Base-by-base conservation (phyloP, 2,329 filamentous ascomycete genomes). In the Venturia aucupariae region DNA sequence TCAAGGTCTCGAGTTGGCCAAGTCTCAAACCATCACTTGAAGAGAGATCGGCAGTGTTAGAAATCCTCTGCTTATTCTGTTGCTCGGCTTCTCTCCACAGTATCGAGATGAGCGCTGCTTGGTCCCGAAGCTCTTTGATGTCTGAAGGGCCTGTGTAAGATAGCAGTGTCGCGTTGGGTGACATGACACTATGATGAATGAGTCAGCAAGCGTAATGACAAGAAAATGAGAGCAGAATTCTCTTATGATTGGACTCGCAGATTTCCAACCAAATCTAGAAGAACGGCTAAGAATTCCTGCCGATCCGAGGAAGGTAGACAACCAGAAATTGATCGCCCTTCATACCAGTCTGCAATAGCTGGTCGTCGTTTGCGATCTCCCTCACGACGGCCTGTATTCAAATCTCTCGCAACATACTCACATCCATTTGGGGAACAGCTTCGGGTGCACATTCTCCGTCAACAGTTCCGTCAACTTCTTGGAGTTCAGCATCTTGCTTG, bases 111-210 rank as follows among this genome's bases (percentile, higher is more conserved):
- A 80, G 70, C 7, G 80, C 78, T 27, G 78, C 79, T 68, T 80
- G 78, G 64, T 79, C 79, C 48, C 80, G 77, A 39, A 81, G 72
- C 66, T 79, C 76, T 66, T 77, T 77, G 69, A 79, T 78, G 67
- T 81, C 75, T n/a, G 76, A 74, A 15, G 79, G 78, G 27, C 76
- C 76, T 22, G 75, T 80, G 69, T 81, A 80, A 54, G 80, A 79
- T 61, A 82, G 72, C 24, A 82, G 70, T 2, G 78, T 81, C 67
- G 79, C 80, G 68, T 80, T 81, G 27, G 78, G 78, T 38, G 79
- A 81, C 76, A 81, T 82, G 64, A 81, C 71, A 67, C 77, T 79
- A 62, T 15, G 19, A 27, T 39, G 1, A 42, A 35, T 64, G 17
- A 68, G 66, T 46, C 60, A 22, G 41, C 4, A 60, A 22, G 41